phyloP scores from a whole-genome alignment of 371 early-diverging fungal genomes.

The Umbelopsis sp. region DNA sequence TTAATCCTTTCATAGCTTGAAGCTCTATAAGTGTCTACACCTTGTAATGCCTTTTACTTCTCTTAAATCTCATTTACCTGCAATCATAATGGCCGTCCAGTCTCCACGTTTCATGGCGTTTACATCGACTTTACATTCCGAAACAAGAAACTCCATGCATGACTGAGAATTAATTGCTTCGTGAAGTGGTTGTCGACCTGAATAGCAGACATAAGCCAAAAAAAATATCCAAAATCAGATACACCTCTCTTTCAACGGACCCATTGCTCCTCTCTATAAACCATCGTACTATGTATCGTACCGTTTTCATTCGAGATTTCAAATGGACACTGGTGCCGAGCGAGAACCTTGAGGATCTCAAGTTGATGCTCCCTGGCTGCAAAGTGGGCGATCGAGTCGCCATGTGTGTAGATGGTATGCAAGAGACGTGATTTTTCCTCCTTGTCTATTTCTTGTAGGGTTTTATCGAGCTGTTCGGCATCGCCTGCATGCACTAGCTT shows the following conservation, averaged over 20 bases:
- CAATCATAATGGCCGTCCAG: slow-evolving; percentile 60
- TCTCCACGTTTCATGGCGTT: slow-evolving; percentile 58
- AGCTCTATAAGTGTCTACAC: neutral
- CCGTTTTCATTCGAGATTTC: slow-evolving; percentile 52
- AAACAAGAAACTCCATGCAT: slow-evolving; percentile 37
- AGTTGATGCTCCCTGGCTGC: slow-evolving; percentile 45
- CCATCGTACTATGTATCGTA: slow-evolving; percentile 13
- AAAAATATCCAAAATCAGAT: neutral
- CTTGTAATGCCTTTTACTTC: neutral
- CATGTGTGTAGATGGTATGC: slow-evolving; percentile 27
- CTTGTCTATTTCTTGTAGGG: neutral
- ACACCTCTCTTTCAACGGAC: no score
- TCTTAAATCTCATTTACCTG: slow-evolving; percentile 29
- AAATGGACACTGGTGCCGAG: slow-evolving; percentile 37
- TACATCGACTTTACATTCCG: slow-evolving; percentile 39
- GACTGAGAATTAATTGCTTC: slow-evolving; percentile 53
- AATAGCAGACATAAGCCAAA: neutral
- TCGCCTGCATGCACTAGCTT: slow-evolving; percentile 4
- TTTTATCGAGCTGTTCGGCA: neutral
- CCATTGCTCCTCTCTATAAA: no score
- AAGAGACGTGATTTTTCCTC: slow-evolving; percentile 31
- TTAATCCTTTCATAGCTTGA: slow-evolving; percentile 48
- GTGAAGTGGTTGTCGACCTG: slow-evolving; percentile 51
- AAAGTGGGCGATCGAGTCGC: slow-evolving; percentile 55
- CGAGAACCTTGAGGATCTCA: slow-evolving; percentile 32